A percentile compares a stretch with the other conserved stretches of the same genome.
Evolutionary conservation across 2,329 filamentous ascomycete species (phyloP).

Genomic region (Tolypocladium nubicola): DNA sequence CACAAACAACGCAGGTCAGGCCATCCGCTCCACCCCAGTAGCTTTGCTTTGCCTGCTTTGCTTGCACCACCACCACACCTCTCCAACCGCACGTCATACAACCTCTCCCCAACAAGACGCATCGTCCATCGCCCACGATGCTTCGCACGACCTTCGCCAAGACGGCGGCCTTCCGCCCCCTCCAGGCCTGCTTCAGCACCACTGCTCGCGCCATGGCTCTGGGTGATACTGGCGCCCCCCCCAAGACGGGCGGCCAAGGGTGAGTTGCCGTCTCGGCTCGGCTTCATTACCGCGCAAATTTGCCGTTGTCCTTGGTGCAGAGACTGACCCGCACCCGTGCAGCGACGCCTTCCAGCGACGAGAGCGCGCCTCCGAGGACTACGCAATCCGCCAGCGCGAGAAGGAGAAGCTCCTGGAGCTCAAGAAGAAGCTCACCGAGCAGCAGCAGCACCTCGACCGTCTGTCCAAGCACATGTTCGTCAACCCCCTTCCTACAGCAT

Average conservation of each 20-base stretch:
- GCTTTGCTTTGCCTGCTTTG: neutral
- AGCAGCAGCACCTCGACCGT: slow-evolving; percentile 75
- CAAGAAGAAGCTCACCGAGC: slow-evolving; percentile 61
- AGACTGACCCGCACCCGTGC: slow-evolving; percentile 5
- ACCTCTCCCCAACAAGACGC: neutral
- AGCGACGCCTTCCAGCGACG: slow-evolving; percentile 91
- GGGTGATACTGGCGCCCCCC: slow-evolving; percentile 58
- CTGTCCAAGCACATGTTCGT: slow-evolving; percentile 79
- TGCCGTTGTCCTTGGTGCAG: neutral
- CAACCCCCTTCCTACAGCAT: neutral
- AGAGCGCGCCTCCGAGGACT: slow-evolving; percentile 78
- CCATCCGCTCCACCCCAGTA: neutral
- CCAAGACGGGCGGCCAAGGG: slow-evolving; percentile 41
- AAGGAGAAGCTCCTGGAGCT: slow-evolving; percentile 77
- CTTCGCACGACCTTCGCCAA: slow-evolving; percentile 54
- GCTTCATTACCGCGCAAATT: neutral
- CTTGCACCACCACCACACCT: slow-evolving; percentile 1
- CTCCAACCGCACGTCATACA: slow-evolving; percentile 4
- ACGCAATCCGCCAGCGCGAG: slow-evolving; percentile 79
- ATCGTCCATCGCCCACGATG: slow-evolving; percentile 35
- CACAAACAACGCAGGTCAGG: slow-evolving; percentile 3
- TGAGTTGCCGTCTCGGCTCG: slow-evolving; percentile 23
- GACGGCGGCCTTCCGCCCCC: slow-evolving; percentile 41
- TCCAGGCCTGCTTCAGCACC: slow-evolving; percentile 50
- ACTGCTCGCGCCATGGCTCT: slow-evolving; percentile 53